These are phyloP conservation scores for Daldinia sp. DNA, from an alignment of 2,329 filamentous ascomycete genomes.

Conservation along the genomic window DNA sequence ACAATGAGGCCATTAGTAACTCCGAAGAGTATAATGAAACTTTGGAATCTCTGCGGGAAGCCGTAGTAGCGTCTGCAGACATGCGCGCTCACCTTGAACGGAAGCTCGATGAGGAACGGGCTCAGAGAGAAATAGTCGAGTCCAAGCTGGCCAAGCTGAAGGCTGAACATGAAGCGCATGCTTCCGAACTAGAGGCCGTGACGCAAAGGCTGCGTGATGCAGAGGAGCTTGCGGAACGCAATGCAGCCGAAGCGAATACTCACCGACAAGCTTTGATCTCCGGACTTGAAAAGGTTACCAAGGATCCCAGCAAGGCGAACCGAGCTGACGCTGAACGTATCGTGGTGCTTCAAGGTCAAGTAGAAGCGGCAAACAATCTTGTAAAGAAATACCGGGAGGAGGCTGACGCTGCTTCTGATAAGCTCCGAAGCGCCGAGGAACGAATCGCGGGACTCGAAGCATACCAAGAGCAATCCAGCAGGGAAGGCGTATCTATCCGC, in stretches of 20 bases:
- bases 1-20: constrained; percentile 74
- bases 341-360: constrained; percentile 80
- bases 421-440: constrained; percentile 92
- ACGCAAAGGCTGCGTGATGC: constrained; percentile 83
- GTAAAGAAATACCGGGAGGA: constrained; percentile 91
- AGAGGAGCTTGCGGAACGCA: constrained; percentile 87
- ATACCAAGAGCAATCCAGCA: constrained; percentile 96
- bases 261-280: constrained; percentile 86
- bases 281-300: constrained; percentile 81
- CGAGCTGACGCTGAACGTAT: constrained; percentile 74
- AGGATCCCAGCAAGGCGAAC: constrained; percentile 61
- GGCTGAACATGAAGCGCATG: constrained; percentile 84
- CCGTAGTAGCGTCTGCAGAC: constrained; percentile 81
- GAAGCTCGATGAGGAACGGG: constrained; percentile 85
- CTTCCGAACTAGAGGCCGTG: constrained; percentile 79
- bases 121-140: constrained; percentile 80
- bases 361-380: constrained; percentile 80
- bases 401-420: constrained; percentile 87
- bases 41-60: constrained; percentile 80
- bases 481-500: constrained; percentile 89
- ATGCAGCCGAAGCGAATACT: constrained; percentile 86
- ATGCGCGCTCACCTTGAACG: constrained; percentile 82
- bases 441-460: constrained; percentile 95
- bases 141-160: constrained; percentile 80
- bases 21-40: constrained; percentile 77